phyloP scores from a whole-genome alignment of 192 early-diverging fungal genomes.

The Mortierella hygrophila region DNA sequence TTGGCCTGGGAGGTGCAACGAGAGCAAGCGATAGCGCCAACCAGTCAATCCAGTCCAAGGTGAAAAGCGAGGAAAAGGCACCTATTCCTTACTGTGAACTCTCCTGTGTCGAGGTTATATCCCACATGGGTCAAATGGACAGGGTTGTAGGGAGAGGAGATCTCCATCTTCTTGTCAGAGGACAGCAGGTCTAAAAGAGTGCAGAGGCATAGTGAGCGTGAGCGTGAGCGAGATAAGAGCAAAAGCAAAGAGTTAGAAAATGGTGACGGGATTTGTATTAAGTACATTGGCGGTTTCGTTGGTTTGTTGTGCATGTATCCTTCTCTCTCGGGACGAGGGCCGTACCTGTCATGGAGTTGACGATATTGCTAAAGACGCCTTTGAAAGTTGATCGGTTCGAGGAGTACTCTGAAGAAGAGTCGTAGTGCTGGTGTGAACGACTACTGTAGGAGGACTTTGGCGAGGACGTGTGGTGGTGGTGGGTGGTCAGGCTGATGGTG shows the following conservation, averaged over 20 bases:
- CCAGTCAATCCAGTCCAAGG: neutral
- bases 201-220: constrained; percentile 19
- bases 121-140: constrained; percentile 98
- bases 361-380: constrained; percentile 67
- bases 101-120: constrained; percentile 95
- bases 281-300: neutral
- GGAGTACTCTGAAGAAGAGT: constrained; percentile 36
- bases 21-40: neutral
- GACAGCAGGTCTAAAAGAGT: constrained; percentile 63
- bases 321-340: neutral
- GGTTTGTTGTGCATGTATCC: neutral
- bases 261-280: too few relatives aligned
- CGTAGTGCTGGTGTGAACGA: constrained; percentile 43
- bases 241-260: neutral
- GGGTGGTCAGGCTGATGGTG: constrained; percentile 29
- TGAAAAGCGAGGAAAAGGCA: constrained; percentile 15
- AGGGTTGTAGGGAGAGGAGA: constrained; percentile 95
- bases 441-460: constrained; percentile 45
- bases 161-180: constrained; percentile 85
- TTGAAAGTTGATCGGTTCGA: constrained; percentile 64
- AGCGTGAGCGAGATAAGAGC: constrained; percentile 24
- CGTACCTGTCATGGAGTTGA: constrained; percentile 63
- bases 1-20: neutral
- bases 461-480: constrained; percentile 20
- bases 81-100: constrained; percentile 81